Evolutionary conservation across 441 rosid genomes (phyloP), one percentile per base, ranked within the genome.

Genomic region (Pelargonium fulgidum): DNA sequence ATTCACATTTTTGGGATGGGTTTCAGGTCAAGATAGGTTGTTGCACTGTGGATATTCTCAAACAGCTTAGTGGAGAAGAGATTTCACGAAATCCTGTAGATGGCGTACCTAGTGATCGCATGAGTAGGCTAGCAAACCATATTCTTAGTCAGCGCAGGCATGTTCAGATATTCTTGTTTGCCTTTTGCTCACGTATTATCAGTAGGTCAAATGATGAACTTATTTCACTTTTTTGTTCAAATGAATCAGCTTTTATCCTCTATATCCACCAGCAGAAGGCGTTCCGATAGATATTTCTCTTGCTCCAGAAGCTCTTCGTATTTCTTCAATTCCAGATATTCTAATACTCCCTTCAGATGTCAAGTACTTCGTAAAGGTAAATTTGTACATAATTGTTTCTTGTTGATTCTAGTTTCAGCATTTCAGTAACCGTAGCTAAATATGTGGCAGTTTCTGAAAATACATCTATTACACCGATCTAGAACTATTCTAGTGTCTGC

Each of bases 51-150:
- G 96, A 92, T 76, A 81, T 95, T 70, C 85, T 95, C 61, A 92
- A 87, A 80, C 97, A 95, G 59, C 91, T 92, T 11, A 88, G 98
- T 33, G 87, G 88, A 47, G 99, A 95, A 72, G 98, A 95, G 85
- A 71, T 89, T 81, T 87, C 97, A 4, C 79, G 85, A 73, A 83
- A 80, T 80, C 83, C 92, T 68, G 70, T 66, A 22, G 84, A 85
- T 65, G 96, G 96, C 76, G 63, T 75, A 39, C 72, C 85, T 66
- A 84, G 52, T 65, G 98, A 94, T 81, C 94, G 99, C 58, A 79
- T 92, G 83, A 83, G 89, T 65, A 89, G 94, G 76, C 90, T 94
- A 17, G 91, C 96, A 54, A 85, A 65, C 78, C 98, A 92, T 81
- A 77, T 92, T 48, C 86, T 90, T 66, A 80, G 78, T 73, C 98